Conservation (phyloP, 805 yeast genomes). For the Ogataea siamensis region DNA sequence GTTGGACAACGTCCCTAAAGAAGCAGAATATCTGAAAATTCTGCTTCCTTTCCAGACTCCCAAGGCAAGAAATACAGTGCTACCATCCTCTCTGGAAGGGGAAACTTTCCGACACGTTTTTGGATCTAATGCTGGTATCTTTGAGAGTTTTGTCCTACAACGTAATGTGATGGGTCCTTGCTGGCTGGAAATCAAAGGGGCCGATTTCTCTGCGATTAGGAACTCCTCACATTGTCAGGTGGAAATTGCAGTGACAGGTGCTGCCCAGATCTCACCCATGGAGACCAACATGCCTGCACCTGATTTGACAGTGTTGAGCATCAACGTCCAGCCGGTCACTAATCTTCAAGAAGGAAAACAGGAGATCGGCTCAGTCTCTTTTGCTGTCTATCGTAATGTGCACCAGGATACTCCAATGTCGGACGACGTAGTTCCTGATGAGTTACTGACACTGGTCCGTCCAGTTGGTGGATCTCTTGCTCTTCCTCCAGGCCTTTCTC, state of each 20-base stretch:
- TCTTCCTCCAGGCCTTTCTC: constrained; percentile 75
- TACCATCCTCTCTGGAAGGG: constrained; percentile 69
- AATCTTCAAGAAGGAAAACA: constrained; percentile 73
- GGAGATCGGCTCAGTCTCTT: constrained; percentile 81
- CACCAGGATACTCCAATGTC: constrained; percentile 76
- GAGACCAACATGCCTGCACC: constrained; percentile 50
- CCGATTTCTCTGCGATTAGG: constrained; percentile 54
- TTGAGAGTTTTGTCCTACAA: constrained; percentile 83
- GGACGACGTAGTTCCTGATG: constrained; percentile 58
- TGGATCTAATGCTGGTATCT: constrained; percentile 70
- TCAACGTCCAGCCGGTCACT: constrained; percentile 79
- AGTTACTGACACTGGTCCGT: constrained; percentile 69
- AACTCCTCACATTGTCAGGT: constrained; percentile 78
- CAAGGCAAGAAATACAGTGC: constrained; percentile 42
- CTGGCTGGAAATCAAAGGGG: constrained; percentile 77
- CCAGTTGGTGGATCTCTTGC: constrained; percentile 63
- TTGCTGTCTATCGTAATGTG: constrained; percentile 66
- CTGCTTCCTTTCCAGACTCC: constrained; percentile 72
- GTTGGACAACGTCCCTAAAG: constrained; percentile 70
- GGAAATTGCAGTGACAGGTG: constrained; percentile 60
- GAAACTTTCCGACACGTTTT: constrained; percentile 75
- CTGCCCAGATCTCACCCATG: constrained; percentile 48
- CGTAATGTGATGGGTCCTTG: constrained; percentile 95
- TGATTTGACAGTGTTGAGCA: constrained; percentile 66
- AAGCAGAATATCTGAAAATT: constrained; percentile 76